Base-by-base conservation (phyloP, 768 basidiomycete genomes). In the Amanita rimosa region DNA sequence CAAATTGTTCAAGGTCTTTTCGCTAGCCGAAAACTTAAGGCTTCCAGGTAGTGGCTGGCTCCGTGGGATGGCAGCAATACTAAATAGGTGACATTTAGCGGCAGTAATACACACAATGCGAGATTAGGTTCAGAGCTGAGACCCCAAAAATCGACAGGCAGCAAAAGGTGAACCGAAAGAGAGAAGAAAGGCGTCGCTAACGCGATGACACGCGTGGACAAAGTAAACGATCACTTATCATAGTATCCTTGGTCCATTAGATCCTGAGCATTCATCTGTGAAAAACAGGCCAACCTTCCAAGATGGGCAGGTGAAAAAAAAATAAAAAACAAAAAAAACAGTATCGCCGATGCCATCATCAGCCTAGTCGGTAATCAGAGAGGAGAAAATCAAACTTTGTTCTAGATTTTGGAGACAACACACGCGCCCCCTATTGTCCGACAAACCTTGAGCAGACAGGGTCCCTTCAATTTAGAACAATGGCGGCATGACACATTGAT, bases 11-110 rank as follows among this genome's bases (percentile, higher is more conserved):
- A n/a, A n/a, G 74, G 57, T 85, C 73, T 50, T 74, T n/a, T 72
- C 11, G 85, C 81, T 13, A 95, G 71, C 52, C 72, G 66, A 21
- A 95, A 73, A 6, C 90, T n/a, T n/a, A n/a, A n/a, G n/a, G n/a
- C 78, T 60, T 83, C 79, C 62, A 78, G 70, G 35, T 84, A 63
- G 2, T 26, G 26, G 85, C 72, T 4, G 83, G 76, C 1, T 92
- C 92, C 6, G 83, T 87, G 3, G 90, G 92, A 62, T 94, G 94
- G 55, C 83, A 84, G 29, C 91, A 92, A 57, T 83, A 85, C 83
- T 86, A 52, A 13, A 39, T 31, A 44, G n/a, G 48, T 47, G 17
- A 16, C n/a, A 16, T 35, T 48, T 22, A 31, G 35, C 44, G 44
- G 29, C 37, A 39, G 31, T 31, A 24, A 27, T 16, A 31, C 10